Evolutionary conservation across 331 rosid species (phyloP).

Genomic region (Prunus yedoensis): DNA sequence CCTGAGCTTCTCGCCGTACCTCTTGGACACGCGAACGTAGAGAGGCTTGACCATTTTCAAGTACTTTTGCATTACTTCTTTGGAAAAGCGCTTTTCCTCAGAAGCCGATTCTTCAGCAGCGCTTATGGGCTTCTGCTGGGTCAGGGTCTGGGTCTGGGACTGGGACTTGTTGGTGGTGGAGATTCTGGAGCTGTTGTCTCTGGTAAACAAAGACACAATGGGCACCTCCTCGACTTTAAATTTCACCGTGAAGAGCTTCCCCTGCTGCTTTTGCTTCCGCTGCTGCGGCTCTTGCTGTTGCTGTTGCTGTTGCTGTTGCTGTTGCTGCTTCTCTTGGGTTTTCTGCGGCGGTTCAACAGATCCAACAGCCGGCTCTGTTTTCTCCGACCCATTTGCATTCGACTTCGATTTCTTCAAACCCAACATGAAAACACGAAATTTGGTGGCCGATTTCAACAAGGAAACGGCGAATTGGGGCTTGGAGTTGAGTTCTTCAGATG

Average conservation of each 20-base stretch:
- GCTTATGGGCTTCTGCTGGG: constrained; percentile 32
- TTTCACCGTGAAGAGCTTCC: constrained; percentile 62
- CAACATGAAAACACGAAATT: constrained; percentile 73
- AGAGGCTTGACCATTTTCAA: constrained; percentile 91
- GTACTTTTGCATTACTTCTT: constrained; percentile 81
- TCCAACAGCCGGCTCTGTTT: constrained; percentile 33
- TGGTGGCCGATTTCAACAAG: constrained; percentile 83
- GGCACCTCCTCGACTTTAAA: constrained; percentile 86
- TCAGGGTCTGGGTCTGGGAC: background rate
- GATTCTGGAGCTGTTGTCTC: constrained; percentile 72
- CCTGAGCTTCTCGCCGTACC: constrained; percentile 66
- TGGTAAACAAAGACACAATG: constrained; percentile 69
- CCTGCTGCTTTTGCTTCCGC: constrained; percentile 22
- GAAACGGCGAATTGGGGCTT: constrained; percentile 67
- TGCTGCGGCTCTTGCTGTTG: constrained; percentile 3
- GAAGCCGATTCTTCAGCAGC: constrained; percentile 39
- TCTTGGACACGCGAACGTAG: constrained; percentile 70
- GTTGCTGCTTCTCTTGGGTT: constrained; percentile 1
- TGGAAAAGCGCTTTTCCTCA: constrained; percentile 77
- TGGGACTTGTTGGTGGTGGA: constrained; percentile 23
- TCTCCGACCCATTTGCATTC: constrained; percentile 19
- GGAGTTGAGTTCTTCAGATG: constrained; percentile 65
- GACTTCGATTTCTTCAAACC: constrained; percentile 67
- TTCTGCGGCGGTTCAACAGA: constrained; percentile 18
- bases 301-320: background rate